Conservation (phyloP, 2,329 filamentous ascomycete genomes). For the Setomelanomma holmii region DNA sequence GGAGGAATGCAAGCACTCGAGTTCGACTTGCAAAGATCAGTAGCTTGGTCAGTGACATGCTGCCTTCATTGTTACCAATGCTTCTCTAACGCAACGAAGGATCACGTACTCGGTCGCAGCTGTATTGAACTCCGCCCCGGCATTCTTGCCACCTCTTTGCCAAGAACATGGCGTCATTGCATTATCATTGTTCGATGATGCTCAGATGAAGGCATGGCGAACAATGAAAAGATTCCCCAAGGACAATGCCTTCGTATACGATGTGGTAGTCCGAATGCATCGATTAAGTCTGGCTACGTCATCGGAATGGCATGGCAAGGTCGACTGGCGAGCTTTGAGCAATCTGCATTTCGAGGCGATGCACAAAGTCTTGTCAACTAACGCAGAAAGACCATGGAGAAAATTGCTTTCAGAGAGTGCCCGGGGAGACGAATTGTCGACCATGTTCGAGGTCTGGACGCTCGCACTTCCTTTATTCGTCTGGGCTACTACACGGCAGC, state of each 20-base stretch:
- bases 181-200: slow-evolving; percentile 27
- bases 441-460: slow-evolving; percentile 26
- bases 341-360: slow-evolving; percentile 29
- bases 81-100: not conserved
- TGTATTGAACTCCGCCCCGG: too few species aligned
- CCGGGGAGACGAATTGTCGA: slow-evolving; percentile 13
- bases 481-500: slow-evolving; percentile 21
- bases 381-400: slow-evolving; percentile 24
- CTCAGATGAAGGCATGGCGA: slow-evolving; percentile 28
- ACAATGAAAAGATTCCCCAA: slow-evolving; percentile 32
- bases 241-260: slow-evolving; percentile 26
- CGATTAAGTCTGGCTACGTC: slow-evolving; percentile 23
- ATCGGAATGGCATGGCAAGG: slow-evolving; percentile 17
- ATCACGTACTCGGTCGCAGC: not conserved
- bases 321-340: slow-evolving; percentile 20
- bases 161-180: slow-evolving; percentile 7
- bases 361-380: slow-evolving; percentile 10
- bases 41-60: slow-evolving; percentile 20
- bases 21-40: slow-evolving; percentile 24
- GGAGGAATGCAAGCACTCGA: slow-evolving; percentile 23
- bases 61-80: not conserved
- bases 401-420: slow-evolving; percentile 3
- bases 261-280: slow-evolving; percentile 23
- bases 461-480: slow-evolving; percentile 21
- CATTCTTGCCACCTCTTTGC: slow-evolving; percentile 17